Base-by-base conservation (phyloP, 257 asterid genomes). In the Henckelia pumila region DNA sequence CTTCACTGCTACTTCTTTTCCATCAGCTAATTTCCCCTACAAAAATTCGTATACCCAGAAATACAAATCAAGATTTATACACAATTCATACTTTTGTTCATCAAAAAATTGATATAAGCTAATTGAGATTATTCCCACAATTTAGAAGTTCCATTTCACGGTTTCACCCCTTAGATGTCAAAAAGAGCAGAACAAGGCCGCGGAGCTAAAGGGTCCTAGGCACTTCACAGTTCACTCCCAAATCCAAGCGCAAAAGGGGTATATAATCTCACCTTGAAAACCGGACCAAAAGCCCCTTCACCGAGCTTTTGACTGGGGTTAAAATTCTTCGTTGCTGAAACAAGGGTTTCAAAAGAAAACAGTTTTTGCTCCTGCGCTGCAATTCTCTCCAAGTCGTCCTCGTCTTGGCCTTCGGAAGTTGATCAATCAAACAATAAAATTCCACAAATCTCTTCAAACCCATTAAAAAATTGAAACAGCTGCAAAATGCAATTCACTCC, bases 1-100 rank as follows among this genome's bases (percentile, higher is more conserved):
- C 88, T 94, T 94, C 72, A 94, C 98, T 19, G 99, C 99, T 70
- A 94, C 64, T 70, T 76, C 84, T 68, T 83, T 87, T 79, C 99
- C 96, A 79, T 91, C 90, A 59, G 66, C 74, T 86, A 94, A 78
- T 53, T 61, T 86, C 16, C 99, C 99, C 99, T 94, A 67, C 37
- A 69, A 47, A n/a, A 58, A 52, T 35, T 33, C 30, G 14, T 7
- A 30, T 14, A 40, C 49, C 66, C 50, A 40, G n/a, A 4, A 40
- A 37, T 1, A 37, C 9, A 37, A 8, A 37, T n/a, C 14, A 37
- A 40, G 50, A 2, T 40, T 40, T 14, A 14, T 40, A n/a, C 71
- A 60, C 47, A 8, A 63, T 9, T 6, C 66, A 71, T 40, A 40
- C 50, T 40, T 40, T 0, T 40, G 50, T 4, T 40, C 50, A 13